Conservation (phyloP, 768 basidiomycete genomes). For the Trametes meyenii region DNA sequence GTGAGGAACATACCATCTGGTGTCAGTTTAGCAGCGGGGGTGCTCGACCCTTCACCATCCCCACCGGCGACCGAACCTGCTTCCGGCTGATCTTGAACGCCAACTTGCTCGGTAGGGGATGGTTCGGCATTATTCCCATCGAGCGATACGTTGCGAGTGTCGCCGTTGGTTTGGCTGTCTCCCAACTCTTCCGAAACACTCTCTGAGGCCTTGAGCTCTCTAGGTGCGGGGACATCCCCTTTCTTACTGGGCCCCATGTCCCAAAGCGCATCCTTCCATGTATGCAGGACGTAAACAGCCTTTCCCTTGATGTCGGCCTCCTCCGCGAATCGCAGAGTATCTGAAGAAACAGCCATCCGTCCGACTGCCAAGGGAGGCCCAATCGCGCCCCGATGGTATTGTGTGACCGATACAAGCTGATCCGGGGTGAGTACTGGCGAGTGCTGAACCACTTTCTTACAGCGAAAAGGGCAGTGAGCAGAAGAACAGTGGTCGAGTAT, state of each 20-base stretch:
- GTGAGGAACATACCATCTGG: slow-evolving; percentile 31
- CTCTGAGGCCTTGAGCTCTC: not conserved
- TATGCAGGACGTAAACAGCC: slow-evolving; percentile 71
- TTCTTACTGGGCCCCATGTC: slow-evolving; percentile 58
- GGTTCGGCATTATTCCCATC: too few relatives aligned
- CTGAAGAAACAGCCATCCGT: slow-evolving; percentile 60
- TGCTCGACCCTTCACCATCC: slow-evolving; percentile 1
- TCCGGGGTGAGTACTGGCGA: slow-evolving; percentile 44
- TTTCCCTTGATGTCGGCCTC: slow-evolving; percentile 68
- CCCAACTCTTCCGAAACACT: slow-evolving; percentile 11
- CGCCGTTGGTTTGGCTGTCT: slow-evolving; percentile 1
- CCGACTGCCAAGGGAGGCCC: slow-evolving; percentile 78
- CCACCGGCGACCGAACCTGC: slow-evolving; percentile 32
- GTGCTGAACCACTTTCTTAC: slow-evolving; percentile 61
- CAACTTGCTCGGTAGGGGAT: too few relatives aligned
- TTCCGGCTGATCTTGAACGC: not conserved
- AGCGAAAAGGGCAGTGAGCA: slow-evolving; percentile 3
- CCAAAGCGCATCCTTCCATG: slow-evolving; percentile 79
- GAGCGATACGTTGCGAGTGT: not conserved
- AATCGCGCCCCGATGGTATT: slow-evolving; percentile 42
- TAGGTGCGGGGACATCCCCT: slow-evolving; percentile 52
- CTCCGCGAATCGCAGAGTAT: slow-evolving; percentile 41
- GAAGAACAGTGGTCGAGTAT: not conserved
- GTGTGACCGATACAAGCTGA: slow-evolving; percentile 66
- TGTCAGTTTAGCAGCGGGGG: slow-evolving; percentile 17